These are phyloP conservation scores for Lignosus rhinocerotis DNA, from an alignment of 1,284 basidiomycete genomes.

Conservation along the genomic window DNA sequence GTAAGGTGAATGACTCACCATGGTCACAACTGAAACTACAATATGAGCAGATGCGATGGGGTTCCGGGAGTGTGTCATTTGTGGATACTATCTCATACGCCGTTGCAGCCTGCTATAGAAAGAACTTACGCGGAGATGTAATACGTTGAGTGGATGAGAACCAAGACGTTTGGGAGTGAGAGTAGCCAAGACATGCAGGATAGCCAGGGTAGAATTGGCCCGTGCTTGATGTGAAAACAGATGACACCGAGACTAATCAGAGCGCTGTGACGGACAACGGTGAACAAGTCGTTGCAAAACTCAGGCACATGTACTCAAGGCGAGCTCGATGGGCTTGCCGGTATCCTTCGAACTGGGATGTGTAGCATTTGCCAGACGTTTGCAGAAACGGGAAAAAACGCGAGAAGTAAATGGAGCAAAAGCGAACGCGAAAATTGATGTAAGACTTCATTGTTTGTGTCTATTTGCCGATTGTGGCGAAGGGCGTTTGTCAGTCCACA, in stretches of 20 bases:
- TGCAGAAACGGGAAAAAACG: neutral
- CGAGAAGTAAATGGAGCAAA: neutral
- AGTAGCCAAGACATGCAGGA: neutral
- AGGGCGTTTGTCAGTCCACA: constrained; percentile 11
- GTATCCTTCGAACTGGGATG: too few species aligned
- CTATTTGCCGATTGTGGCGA: constrained; percentile 4
- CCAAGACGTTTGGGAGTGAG: neutral
- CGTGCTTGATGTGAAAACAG: neutral
- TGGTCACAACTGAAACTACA: too few species aligned
- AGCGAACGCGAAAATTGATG: neutral
- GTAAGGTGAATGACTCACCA: neutral
- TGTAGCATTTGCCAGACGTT: too few species aligned
- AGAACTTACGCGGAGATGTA: too few species aligned
- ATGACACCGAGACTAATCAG: neutral
- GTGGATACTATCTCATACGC: too few species aligned
- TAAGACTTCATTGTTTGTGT: neutral
- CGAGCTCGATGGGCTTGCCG: too few species aligned
- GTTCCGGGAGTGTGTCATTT: too few species aligned
- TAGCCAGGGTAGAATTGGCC: neutral
- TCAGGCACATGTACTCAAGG: too few species aligned
- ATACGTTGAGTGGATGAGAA: too few species aligned
- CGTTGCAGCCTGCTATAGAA: too few species aligned
- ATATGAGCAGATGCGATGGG: too few species aligned
- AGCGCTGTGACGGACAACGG: neutral
- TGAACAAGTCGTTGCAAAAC: too few species aligned